Evolutionary conservation across 2,329 filamentous ascomycete genomes (phyloP), one percentile per base, ranked within the genome.

Genomic region (Ceratocystis diversiconidia): DNA sequence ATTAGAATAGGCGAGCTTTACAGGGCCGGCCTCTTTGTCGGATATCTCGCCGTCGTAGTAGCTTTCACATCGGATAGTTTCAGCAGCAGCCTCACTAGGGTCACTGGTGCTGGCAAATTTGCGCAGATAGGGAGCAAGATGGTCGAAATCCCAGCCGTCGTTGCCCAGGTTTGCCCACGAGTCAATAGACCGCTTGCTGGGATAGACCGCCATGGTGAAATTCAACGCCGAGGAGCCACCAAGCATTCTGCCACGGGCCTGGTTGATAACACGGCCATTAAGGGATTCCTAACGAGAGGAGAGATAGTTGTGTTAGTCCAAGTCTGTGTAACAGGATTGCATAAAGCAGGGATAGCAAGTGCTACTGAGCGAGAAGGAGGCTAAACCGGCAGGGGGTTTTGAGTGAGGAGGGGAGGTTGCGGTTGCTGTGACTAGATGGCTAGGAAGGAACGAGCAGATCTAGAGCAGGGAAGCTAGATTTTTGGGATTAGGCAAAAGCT

Each of bases 181-280:
- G 48, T 73, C 62, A 44, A 66, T 55, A 8, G 61, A 36, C 28
- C 30, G 25, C 17, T 63, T 64, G 61, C 52, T 64, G 25, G 65
- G 65, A 55, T 66, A 66, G 43, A 66, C 65, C 12, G 65, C 44
- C 65, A 66, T 85, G 72, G 81, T 85, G 72, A 86, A 87, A 73
- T 87, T 87, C 61, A 83, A 72, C 48, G 76, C 80, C 0, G 78
- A 80, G 67, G 79, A 82, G 17, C 84, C 83, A 44, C 83, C 83
- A 0, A 86, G 79, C 1, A 76, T 77, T 72, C 83, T 83, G 8
- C 84, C 80, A 50, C 83, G 78, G 8, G 82, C 65, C 17, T 69
- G 67, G 62, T 66, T 68, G 52, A 71, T 67, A 12, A 66, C 52
- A 15, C 69, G 69, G 62, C 68, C 65, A 65, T 69, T 67, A 30